phyloP scores from a whole-genome alignment of 78 protist species.

The Protostelium mycophagum region DNA sequence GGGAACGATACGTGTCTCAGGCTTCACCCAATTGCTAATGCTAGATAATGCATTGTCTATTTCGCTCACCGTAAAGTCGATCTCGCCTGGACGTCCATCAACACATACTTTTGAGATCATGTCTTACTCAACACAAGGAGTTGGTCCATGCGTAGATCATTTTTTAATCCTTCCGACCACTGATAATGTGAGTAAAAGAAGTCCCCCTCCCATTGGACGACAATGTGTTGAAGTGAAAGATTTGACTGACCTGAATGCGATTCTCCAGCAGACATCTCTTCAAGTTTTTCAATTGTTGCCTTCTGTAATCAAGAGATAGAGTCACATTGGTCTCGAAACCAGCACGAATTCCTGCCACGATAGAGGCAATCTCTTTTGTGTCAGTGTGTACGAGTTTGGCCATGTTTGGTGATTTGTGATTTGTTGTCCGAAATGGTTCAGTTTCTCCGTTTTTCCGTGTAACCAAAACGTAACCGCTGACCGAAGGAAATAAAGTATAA shows the following conservation, averaged over 20 bases:
- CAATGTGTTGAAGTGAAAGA: too few relatives aligned
- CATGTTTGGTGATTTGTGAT: background rate
- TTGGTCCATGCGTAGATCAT: background rate
- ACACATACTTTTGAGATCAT: background rate
- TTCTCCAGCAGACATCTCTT: background rate
- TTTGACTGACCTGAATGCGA: too few relatives aligned
- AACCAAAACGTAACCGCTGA: too few relatives aligned
- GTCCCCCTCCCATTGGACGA: background rate
- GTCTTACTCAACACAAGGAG: background rate
- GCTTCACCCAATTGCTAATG: conserved; percentile 25
- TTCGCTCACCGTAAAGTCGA: conserved; percentile 25
- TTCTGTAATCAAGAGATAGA: background rate
- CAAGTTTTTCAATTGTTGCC: background rate
- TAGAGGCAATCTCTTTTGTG: background rate
- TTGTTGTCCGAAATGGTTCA: background rate
- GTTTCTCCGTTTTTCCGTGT: background rate
- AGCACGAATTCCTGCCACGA: background rate
- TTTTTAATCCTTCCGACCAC: background rate
- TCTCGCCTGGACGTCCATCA: conserved; percentile 25
- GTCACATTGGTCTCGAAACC: background rate
- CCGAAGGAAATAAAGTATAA: too few relatives aligned
- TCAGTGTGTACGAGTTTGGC: background rate
- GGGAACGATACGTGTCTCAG: conserved; percentile 43
- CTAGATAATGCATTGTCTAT: conserved; percentile 18
- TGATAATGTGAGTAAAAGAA: background rate